Evolutionary conservation across 306 rosid species (phyloP).

Genomic region (Malus sylvestris): DNA sequence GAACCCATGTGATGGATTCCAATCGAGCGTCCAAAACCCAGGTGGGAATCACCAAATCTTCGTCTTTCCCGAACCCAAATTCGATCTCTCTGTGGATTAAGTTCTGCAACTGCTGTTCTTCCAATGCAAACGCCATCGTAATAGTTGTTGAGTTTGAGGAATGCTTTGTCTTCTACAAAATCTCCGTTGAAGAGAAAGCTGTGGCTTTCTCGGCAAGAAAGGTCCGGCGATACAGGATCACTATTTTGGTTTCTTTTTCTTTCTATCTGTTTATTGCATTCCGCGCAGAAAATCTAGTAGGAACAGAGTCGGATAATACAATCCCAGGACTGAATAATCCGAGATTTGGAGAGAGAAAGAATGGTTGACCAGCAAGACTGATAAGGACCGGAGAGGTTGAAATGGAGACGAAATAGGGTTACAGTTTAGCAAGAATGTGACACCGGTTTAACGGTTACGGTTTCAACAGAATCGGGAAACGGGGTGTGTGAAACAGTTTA

Average conservation of each 20-base stretch:
- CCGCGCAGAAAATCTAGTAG: constrained; percentile 10
- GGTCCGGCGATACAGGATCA: constrained; percentile 29
- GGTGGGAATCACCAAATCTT: constrained; percentile 25
- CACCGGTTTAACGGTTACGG: too few relatives aligned
- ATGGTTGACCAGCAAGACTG: neutral
- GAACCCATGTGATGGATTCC: constrained; percentile 69
- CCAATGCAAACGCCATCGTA: constrained; percentile 18
- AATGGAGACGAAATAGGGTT: too few relatives aligned
- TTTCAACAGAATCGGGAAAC: too few relatives aligned
- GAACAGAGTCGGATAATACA: constrained; percentile 4
- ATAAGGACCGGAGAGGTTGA: too few relatives aligned
- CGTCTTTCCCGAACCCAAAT: constrained; percentile 36
- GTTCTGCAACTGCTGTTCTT: constrained; percentile 34
- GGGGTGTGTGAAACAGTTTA: neutral
- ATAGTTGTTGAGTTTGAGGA: neutral
- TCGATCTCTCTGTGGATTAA: constrained; percentile 47
- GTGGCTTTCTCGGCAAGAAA: constrained; percentile 39
- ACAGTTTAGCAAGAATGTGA: too few relatives aligned
- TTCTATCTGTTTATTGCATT: neutral
- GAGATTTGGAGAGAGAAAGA: constrained; percentile 9
- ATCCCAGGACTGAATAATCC: neutral
- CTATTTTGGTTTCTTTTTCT: constrained; percentile 22
- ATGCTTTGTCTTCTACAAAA: constrained; percentile 19
- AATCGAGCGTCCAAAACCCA: constrained; percentile 45
- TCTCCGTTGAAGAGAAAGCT: neutral